A percentile compares a stretch with the other conserved stretches of the same genome.
Conservation (phyloP, 164 flowering plant genomes). For the Saururus chinensis region DNA sequence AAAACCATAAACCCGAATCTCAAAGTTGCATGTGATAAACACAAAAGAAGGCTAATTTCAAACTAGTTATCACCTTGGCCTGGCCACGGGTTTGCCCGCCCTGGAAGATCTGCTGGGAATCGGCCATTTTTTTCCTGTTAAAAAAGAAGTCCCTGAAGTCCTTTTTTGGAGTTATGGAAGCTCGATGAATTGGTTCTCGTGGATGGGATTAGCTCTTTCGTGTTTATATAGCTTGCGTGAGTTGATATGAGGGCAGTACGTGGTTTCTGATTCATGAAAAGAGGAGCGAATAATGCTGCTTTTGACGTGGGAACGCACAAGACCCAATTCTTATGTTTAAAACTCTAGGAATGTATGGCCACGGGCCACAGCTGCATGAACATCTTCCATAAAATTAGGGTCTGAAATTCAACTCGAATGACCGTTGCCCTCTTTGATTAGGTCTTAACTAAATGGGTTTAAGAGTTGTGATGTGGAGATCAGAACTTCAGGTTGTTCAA, state of each 20-base stretch:
- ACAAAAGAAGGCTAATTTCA: not conserved
- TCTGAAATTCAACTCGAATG: no score
- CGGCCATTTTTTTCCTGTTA: not conserved
- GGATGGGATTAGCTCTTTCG: not conserved
- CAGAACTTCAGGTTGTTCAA: no score
- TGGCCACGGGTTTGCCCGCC: slow-evolving; percentile 8
- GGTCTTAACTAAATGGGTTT: no score
- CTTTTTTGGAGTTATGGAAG: not conserved
- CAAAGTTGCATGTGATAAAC: not conserved
- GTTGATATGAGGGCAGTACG: not conserved
- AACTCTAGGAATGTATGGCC: no score
- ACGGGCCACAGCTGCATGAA: no score
- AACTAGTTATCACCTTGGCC: slow-evolving; percentile 1
- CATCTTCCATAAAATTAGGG: no score
- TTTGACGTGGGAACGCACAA: not conserved
- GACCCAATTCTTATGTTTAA: no score
- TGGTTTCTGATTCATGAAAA: not conserved
- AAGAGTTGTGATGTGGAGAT: no score
- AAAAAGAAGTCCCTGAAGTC: not conserved
- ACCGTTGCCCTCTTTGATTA: no score
- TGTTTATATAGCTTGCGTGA: not conserved
- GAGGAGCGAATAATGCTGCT: not conserved
- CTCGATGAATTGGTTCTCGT: not conserved
- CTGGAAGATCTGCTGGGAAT: slow-evolving; percentile 3
- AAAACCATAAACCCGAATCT: no score